These are phyloP conservation scores for Phytopythium sindhum DNA, from an alignment of 352 stramenopile species.

Conservation along the genomic window DNA sequence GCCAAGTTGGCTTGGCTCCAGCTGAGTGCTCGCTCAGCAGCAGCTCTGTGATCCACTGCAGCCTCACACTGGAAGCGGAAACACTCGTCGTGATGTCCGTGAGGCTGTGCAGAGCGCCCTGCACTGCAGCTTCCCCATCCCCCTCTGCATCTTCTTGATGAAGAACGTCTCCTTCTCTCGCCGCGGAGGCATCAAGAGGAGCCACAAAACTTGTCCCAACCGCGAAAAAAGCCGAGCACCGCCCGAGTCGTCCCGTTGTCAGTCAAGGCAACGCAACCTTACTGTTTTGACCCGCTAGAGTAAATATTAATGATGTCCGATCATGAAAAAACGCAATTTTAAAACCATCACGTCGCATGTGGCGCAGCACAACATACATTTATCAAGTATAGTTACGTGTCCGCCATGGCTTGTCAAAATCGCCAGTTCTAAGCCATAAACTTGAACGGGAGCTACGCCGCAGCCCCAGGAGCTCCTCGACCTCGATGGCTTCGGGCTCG, in stretches of 20 bases:
- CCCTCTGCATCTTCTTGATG: not conserved
- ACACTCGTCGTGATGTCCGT: no score
- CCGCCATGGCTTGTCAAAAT: not conserved
- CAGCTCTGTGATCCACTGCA: no score
- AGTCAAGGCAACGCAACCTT: not conserved
- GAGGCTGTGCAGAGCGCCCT: no score
- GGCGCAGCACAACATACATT: no score
- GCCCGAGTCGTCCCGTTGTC: not conserved
- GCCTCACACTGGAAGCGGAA: no score
- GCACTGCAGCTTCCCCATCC: no score
- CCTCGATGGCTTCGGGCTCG: not conserved
- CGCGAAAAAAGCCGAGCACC: not conserved
- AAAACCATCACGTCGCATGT: no score
- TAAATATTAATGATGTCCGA: not conserved
- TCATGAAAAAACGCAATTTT: no score
- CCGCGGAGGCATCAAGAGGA: not conserved
- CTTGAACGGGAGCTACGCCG: not conserved
- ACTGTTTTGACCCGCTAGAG: not conserved
- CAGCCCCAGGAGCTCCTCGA: not conserved
- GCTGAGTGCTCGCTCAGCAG: no score
- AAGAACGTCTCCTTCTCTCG: not conserved
- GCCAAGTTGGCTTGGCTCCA: no score
- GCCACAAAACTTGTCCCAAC: not conserved
- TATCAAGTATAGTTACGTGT: no score
- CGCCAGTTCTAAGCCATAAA: no score